These are phyloP conservation scores for Solanum hybrid DNA, from an alignment of 305 asterid species.

Conservation along the genomic window DNA sequence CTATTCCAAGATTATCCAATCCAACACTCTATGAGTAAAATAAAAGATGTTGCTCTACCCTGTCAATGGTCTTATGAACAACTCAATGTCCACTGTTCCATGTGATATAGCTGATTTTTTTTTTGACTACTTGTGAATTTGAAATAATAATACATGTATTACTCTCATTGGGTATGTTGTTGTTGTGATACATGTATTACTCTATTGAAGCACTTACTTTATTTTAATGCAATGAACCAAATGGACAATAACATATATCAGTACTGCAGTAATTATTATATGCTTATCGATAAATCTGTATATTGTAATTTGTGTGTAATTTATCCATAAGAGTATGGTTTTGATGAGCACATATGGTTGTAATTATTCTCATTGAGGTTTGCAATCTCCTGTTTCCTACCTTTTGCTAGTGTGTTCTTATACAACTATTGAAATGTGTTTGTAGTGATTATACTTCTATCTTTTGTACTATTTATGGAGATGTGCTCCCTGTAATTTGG, in stretches of 20 bases:
- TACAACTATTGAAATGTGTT: not conserved
- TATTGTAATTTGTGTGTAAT: not conserved
- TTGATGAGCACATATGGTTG: not conserved
- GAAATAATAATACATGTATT: not conserved
- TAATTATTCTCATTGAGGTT: not conserved
- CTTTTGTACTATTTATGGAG: not conserved
- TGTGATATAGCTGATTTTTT: not conserved
- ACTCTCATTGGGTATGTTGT: too few relatives aligned
- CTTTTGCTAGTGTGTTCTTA: not conserved
- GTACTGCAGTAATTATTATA: not conserved
- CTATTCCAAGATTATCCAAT: constrained; percentile 47
- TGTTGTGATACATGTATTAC: too few relatives aligned
- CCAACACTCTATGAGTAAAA: constrained; percentile 27
- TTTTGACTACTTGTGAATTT: not conserved
- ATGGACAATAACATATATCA: not conserved
- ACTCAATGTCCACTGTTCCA: not conserved
- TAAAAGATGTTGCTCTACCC: not conserved
- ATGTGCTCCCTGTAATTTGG: not conserved
- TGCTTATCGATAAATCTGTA: not conserved
- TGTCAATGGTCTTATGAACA: not conserved
- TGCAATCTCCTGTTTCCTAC: not conserved
- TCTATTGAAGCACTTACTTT: not conserved
- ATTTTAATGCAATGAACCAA: not conserved
- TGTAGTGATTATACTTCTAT: not conserved
- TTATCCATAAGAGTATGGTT: not conserved